Conservation (phyloP, 164 flowering plant genomes). For the Tetracentron sinense region DNA sequence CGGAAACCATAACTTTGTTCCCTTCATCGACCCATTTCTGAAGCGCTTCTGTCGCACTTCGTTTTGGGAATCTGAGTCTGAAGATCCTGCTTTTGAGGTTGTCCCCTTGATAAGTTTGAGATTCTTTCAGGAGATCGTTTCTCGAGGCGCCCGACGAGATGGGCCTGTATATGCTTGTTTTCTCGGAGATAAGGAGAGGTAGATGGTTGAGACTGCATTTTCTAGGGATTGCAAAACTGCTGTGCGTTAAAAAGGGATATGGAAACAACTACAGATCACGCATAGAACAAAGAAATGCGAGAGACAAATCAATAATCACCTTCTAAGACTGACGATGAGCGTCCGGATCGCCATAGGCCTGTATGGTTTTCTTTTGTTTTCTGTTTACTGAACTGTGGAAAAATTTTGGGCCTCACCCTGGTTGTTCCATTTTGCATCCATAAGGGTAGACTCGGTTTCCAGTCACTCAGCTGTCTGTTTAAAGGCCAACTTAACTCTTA, state of each 20-base stretch:
- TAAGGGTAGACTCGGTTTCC: too few species aligned
- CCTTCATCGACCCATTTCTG: conserved; percentile 82
- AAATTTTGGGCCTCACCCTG: too few species aligned
- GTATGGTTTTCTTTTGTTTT: too few species aligned
- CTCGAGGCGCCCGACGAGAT: conserved; percentile 16
- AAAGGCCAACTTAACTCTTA: too few species aligned
- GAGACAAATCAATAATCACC: conserved; percentile 4
- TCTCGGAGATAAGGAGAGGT: background rate
- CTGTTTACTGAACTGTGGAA: too few species aligned
- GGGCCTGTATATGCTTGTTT: background rate
- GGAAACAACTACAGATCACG: background rate
- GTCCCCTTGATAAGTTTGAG: background rate
- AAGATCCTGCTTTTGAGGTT: conserved; percentile 49
- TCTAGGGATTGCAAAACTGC: background rate
- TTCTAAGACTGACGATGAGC: conserved; percentile 4
- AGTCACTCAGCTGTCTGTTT: too few species aligned
- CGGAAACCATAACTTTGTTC: conserved; percentile 34
- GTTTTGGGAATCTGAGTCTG: conserved; percentile 71
- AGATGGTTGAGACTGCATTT: conserved; percentile 2
- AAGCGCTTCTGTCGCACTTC: conserved; percentile 60
- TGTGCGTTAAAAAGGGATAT: background rate
- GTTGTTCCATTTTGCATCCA: too few species aligned
- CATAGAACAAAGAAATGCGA: background rate
- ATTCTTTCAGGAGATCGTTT: conserved; percentile 2
- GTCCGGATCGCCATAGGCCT: conserved; percentile 15